Percentiles rank a stretch among this genome's conserved stretches.
These are phyloP conservation scores for Phytophthora pseudosyringae DNA, from an alignment of 352 stramenopile species.

Conservation along the genomic window DNA sequence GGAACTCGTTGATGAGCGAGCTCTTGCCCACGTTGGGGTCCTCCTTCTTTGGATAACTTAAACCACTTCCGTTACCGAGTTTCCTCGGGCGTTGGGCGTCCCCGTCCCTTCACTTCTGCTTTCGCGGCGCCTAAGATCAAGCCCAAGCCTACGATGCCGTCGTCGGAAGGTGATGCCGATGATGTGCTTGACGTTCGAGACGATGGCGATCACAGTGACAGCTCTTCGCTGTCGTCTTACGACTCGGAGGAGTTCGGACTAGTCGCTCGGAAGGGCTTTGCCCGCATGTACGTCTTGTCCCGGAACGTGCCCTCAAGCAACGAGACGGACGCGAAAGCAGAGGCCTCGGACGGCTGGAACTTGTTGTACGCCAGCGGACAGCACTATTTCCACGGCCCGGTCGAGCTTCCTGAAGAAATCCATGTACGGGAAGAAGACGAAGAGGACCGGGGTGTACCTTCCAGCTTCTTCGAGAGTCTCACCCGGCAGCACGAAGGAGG, in stretches of 20 bases:
- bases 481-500: constrained; percentile 21
- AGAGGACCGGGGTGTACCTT: constrained; percentile 1
- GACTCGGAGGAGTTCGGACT: constrained; percentile 63
- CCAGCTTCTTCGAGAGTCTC: constrained; percentile 35
- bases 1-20: constrained; percentile 91
- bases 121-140: too few species aligned
- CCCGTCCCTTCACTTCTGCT: constrained; percentile 8
- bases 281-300: constrained; percentile 70
- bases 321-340: constrained; percentile 26
- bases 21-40: constrained; percentile 92
- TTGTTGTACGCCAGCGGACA: constrained; percentile 62
- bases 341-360: constrained; percentile 36
- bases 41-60: too few species aligned
- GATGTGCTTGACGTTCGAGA: constrained; percentile 25
- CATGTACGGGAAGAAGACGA: constrained; percentile 21
- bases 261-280: constrained; percentile 61
- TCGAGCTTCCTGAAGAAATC: constrained; percentile 47
- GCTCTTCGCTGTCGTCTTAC: constrained; percentile 55
- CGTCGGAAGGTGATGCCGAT: too few species aligned
- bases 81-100: too few species aligned
- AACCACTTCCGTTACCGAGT: too few species aligned
- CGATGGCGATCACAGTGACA: constrained; percentile 14
- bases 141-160: constrained; percentile 20
- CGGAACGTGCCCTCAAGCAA: neutral
- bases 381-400: constrained; percentile 63